Evolutionary conservation across 2,329 filamentous ascomycete genomes (phyloP), one percentile per base, ranked within the genome.

Genomic region (Arthrocladium fulminans): DNA sequence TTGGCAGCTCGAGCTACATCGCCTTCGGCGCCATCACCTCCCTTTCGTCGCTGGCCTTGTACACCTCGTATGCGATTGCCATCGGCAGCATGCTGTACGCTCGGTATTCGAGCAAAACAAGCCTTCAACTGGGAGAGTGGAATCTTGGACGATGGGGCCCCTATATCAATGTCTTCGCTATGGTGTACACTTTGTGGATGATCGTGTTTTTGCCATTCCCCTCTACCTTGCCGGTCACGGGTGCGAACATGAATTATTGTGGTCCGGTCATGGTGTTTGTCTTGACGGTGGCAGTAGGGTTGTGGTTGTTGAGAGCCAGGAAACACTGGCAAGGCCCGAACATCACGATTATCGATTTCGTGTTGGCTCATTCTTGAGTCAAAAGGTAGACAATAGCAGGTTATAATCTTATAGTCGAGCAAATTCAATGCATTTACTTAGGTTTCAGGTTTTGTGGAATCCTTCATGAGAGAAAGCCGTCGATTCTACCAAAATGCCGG

Each of bases 31-130:
- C 66, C 3, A 63, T 69, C 20, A 61, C 64, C 3, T 60, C 68
- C 2, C 59, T 70, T n/a, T 62, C 61, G 19, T 63, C 62, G 20
- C 57, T 65, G 41, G 58, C 61, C 7, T 55, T 68, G 12, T 64
- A 63, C 48, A 51, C 61, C 6, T 68, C 65, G 8, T 69, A 69
- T 50, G 54, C 69, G 3, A 66, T 73, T 37, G 73, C 73, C 0
- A 65, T 75, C 24, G 45, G 54, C 66, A 59, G 61, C 45, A 63
- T 67, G 55, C 54, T 67, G 7, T 52, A 60, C 12, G 61, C 59
- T 4, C 61, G 64, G 0, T 54, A 66, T 7, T 53, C 62, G 15
- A 50, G 57, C 0, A 44, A 24, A 9, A 61, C 17, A 35, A 45
- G 15, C 7, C 45, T 57, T 35, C 17, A 52, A n/a, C 45, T 63